A percentile compares a stretch with the other conserved stretches of the same genome.
Evolutionary conservation across 345 rosid species (phyloP).

Genomic region (Clarkia xantiana): DNA sequence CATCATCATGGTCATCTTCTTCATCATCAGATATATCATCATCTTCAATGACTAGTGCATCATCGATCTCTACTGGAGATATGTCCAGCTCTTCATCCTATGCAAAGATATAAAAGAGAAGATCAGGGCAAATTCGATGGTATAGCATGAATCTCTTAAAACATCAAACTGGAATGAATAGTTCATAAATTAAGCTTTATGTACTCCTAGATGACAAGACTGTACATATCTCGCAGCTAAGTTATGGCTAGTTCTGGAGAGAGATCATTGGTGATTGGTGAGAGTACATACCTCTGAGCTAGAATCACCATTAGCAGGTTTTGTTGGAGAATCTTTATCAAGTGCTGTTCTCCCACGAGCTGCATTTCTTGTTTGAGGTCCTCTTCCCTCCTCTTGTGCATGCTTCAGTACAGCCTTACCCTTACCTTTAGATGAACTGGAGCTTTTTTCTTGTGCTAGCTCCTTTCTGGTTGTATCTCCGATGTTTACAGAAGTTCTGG

Average conservation of each 20-base stretch:
- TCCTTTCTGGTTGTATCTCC: constrained; percentile 64
- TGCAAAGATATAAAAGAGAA: not conserved
- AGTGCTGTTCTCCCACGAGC: constrained; percentile 69
- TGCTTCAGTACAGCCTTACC: constrained; percentile 93
- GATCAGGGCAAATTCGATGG: not conserved
- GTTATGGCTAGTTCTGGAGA: no score
- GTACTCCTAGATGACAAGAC: no score
- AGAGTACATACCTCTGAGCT: constrained; percentile 65
- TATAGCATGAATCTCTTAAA: not conserved
- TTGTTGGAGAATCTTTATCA: constrained; percentile 65
- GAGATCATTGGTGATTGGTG: no score
- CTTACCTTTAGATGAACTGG: constrained; percentile 82
- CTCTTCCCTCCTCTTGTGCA: constrained; percentile 58
- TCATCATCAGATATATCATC: constrained; percentile 95
- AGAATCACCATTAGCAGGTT: constrained; percentile 59
- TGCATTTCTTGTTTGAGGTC: constrained; percentile 93
- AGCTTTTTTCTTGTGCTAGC: constrained; percentile 44
- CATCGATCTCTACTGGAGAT: constrained; percentile 86
- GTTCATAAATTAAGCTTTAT: no score
- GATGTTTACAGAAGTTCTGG: constrained; percentile 68
- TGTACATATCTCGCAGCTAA: no score
- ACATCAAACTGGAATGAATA: not conserved
- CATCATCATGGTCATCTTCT: constrained; percentile 71
- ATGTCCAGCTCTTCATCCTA: constrained; percentile 93
- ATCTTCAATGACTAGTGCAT: constrained; percentile 93